phyloP scores from a whole-genome alignment of 805 yeast species.

The Kodamaea laetipori region DNA sequence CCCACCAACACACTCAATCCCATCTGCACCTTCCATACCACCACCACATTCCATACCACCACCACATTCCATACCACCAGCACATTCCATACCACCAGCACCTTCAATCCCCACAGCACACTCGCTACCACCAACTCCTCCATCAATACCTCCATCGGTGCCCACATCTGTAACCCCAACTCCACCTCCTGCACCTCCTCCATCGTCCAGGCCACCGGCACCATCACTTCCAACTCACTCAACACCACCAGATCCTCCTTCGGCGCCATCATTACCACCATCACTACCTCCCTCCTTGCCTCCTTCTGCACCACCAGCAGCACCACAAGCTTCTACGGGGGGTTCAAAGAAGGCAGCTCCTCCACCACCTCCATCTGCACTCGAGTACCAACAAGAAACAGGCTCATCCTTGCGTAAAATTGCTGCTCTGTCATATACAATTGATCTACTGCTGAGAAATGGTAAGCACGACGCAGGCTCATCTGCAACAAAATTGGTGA shows the following conservation, averaged over 20 bases:
- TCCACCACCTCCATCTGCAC: conserved; percentile 33
- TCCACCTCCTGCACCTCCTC: conserved; percentile 19
- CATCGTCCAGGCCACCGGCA: conserved; percentile 24
- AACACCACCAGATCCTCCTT: conserved; percentile 19
- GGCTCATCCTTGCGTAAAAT: conserved; percentile 59
- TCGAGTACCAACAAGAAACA: conserved; percentile 46
- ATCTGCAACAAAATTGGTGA: conserved; percentile 38
- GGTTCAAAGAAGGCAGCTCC: conserved; percentile 33
- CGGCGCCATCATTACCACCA: conserved; percentile 20
- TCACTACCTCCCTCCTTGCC: conserved; percentile 17
- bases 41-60: conserved; percentile 28
- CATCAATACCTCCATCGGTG: conserved; percentile 26
- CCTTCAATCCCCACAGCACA: conserved; percentile 23
- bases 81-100: conserved; percentile 8
- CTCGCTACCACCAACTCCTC: conserved; percentile 19
- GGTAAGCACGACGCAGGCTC: conserved; percentile 17
- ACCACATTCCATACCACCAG: conserved; percentile 14
- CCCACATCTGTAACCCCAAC: conserved; percentile 15
- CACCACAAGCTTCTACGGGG: conserved; percentile 13
- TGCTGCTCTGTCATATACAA: conserved; percentile 67
- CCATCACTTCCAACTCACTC: conserved; percentile 20
- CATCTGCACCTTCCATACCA: conserved; percentile 21
- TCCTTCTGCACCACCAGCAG: conserved; percentile 19
- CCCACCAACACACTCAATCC: conserved; percentile 16
- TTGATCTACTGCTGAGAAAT: conserved; percentile 38